phyloP scores from a whole-genome alignment of 108 stramenopile genomes.

The Aurantiochytrium sp. region DNA sequence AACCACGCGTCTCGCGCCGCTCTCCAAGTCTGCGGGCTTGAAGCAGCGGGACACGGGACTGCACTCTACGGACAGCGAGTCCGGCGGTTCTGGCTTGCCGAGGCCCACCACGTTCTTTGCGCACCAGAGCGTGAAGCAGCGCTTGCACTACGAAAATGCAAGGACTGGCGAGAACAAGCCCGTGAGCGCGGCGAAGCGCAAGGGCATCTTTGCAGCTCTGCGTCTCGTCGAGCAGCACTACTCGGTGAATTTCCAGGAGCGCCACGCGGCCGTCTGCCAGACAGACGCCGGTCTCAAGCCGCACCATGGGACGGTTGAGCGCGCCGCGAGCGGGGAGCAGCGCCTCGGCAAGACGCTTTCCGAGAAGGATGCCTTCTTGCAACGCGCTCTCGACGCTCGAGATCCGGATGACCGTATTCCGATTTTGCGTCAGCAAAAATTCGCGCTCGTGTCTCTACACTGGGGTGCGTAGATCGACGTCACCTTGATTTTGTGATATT shows the following conservation, averaged over 20 bases:
- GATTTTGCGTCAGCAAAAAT: background rate
- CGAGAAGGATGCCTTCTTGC: background rate
- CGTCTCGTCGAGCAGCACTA: background rate
- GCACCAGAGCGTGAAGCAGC: no score
- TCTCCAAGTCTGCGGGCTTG: no score
- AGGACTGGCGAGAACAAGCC: no score
- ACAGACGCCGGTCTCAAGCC: background rate
- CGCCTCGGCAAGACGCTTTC: no score
- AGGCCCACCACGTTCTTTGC: no score
- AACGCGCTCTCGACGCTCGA: background rate
- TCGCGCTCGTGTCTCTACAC: background rate
- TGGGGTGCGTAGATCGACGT: no score
- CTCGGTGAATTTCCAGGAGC: background rate
- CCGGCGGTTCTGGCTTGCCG: no score
- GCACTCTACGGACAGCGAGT: no score
- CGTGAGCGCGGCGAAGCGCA: background rate
- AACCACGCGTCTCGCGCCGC: no score
- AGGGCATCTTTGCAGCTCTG: background rate
- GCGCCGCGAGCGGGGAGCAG: background rate
- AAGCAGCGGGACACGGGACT: no score
- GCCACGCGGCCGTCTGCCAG: background rate
- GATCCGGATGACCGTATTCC: background rate
- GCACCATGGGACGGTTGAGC: background rate
- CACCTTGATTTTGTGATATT: no score
- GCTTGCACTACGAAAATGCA: no score